Conservation (phyloP, 2,329 filamentous ascomycete genomes). For the Xylaria sp. region DNA sequence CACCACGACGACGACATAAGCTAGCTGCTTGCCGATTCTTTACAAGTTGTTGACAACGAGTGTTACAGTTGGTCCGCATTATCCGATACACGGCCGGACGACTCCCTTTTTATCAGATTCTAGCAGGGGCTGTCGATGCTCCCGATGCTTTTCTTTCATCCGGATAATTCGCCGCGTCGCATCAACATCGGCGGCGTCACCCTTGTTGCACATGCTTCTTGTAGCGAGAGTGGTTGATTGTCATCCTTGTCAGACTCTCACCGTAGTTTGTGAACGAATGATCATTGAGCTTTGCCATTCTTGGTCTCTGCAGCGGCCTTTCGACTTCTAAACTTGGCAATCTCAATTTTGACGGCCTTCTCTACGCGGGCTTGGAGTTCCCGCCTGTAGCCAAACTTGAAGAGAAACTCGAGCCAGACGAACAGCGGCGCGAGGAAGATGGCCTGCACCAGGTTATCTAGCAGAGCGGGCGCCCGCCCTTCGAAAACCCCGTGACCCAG, state of each 20-base stretch:
- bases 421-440: slow-evolving; percentile 94
- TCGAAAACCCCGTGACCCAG: slow-evolving; percentile 90
- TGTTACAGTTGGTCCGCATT: slow-evolving; percentile 2
- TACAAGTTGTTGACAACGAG: too few species aligned
- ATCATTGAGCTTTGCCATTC: slow-evolving; percentile 59
- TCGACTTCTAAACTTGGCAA: slow-evolving; percentile 72
- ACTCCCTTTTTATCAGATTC: neutral
- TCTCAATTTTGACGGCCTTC: slow-evolving; percentile 74
- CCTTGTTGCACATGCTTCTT: too few species aligned
- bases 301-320: slow-evolving; percentile 53
- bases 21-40: neutral
- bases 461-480: slow-evolving; percentile 81
- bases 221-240: too few species aligned
- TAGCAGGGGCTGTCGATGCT: neutral
- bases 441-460: slow-evolving; percentile 92
- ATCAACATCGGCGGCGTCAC: slow-evolving; percentile 1
- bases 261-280: too few species aligned
- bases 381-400: slow-evolving; percentile 86
- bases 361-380: slow-evolving; percentile 84
- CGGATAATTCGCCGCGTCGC: slow-evolving; percentile 6
- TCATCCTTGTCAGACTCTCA: neutral
- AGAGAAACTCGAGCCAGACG: slow-evolving; percentile 94
- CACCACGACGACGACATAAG: slow-evolving; percentile 12
- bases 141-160: neutral
- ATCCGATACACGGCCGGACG: neutral